phyloP scores from a whole-genome alignment of 2,329 filamentous ascomycete genomes.

The Cladosporium colombiae region DNA sequence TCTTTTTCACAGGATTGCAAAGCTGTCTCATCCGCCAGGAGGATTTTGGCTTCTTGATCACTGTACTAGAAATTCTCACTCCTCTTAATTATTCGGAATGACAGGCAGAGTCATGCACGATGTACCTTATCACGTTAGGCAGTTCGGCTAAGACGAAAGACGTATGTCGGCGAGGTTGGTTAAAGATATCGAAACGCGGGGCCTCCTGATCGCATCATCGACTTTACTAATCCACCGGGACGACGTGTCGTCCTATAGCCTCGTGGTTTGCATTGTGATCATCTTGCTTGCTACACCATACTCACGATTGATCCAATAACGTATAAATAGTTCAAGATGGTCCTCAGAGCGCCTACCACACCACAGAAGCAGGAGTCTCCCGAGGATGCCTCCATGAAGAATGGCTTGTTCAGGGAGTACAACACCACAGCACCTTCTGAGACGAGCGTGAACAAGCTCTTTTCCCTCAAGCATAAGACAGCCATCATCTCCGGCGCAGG shows the following conservation, averaged over 20 bases:
- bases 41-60: neutral
- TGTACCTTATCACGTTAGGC: neutral
- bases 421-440: slow-evolving; percentile 38
- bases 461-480: slow-evolving; percentile 39
- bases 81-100: neutral
- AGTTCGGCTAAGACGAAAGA: slow-evolving; percentile 4
- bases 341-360: slow-evolving; percentile 1
- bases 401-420: slow-evolving; percentile 39
- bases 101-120: neutral
- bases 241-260: neutral
- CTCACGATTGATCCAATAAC: neutral
- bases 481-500: slow-evolving; percentile 40
- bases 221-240: slow-evolving; percentile 6
- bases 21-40: neutral
- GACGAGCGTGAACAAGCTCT: slow-evolving; percentile 32
- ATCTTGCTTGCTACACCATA: neutral
- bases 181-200: slow-evolving; percentile 5
- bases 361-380: slow-evolving; percentile 24
- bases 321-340: neutral
- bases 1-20: neutral
- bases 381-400: slow-evolving; percentile 38
- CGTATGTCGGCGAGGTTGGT: neutral
- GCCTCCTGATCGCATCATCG: slow-evolving; percentile 13
- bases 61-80: neutral
- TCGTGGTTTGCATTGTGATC: neutral